A percentile compares a stretch with the other conserved stretches of the same genome.
These are phyloP conservation scores for Saccharum officinarum DNA, from an alignment of 176 grass and related monocot species.

Conservation along the genomic window DNA sequence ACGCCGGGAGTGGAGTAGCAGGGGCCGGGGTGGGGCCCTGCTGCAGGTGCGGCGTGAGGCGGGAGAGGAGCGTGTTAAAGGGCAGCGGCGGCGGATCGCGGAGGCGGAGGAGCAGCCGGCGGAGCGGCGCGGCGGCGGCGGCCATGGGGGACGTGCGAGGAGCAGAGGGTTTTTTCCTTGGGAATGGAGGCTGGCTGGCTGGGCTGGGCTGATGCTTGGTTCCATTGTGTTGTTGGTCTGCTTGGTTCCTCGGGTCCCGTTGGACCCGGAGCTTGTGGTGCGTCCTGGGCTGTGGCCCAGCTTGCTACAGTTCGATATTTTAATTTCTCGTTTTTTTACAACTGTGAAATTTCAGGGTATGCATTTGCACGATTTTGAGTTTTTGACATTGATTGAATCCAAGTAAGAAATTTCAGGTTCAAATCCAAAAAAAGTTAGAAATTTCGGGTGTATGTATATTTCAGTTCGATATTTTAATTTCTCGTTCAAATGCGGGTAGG, in stretches of 20 bases:
- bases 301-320: background rate
- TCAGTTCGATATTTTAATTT: no score
- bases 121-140: constrained; percentile 38
- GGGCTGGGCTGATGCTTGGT: constrained; percentile 8
- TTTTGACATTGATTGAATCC: background rate
- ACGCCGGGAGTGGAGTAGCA: background rate
- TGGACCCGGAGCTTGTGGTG: background rate
- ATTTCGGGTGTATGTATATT: no score
- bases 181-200: background rate
- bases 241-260: background rate
- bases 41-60: constrained; percentile 4
- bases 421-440: no score
- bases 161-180: background rate
- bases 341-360: background rate
- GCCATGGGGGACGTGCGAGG: constrained; percentile 38
- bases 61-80: constrained; percentile 23
- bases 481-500: no score
- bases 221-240: background rate
- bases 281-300: background rate
- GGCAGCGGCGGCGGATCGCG: constrained; percentile 33
- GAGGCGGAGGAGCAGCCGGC: constrained; percentile 40
- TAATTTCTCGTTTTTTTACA: background rate
- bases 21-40: background rate
- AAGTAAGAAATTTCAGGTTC: no score
- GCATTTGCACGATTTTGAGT: background rate